Evolutionary conservation across 257 asterid genomes (phyloP).

Genomic region (Ilex aquifolium): DNA sequence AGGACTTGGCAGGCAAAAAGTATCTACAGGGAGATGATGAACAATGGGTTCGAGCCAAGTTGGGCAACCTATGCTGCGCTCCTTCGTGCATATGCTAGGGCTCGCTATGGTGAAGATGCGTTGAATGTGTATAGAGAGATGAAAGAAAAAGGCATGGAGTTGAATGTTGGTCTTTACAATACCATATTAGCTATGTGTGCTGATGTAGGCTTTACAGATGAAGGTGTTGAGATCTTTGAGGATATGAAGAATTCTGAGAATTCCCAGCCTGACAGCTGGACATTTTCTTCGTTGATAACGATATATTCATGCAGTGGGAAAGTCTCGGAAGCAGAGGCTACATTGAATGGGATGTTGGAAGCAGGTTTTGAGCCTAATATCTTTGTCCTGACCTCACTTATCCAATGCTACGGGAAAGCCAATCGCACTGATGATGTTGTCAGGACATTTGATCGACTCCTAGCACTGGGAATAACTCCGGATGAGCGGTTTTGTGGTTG

Average conservation of each 20-base stretch:
- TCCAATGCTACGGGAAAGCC: slow-evolving; percentile 90
- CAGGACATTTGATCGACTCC: slow-evolving; percentile 51
- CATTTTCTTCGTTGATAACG: slow-evolving; percentile 69
- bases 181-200: slow-evolving; percentile 76
- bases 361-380: slow-evolving; percentile 75
- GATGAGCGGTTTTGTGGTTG: slow-evolving; percentile 82
- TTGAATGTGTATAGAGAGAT: slow-evolving; percentile 64
- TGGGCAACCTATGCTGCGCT: slow-evolving; percentile 78
- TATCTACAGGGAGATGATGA: slow-evolving; percentile 63
- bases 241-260: slow-evolving; percentile 61
- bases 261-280: slow-evolving; percentile 72
- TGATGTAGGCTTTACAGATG: slow-evolving; percentile 66
- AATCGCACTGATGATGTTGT: slow-evolving; percentile 73
- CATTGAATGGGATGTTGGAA: slow-evolving; percentile 64
- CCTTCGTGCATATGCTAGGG: slow-evolving; percentile 64
- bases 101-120: slow-evolving; percentile 74
- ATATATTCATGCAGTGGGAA: slow-evolving; percentile 75
- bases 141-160: slow-evolving; percentile 73
- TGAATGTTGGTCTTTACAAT: slow-evolving; percentile 62
- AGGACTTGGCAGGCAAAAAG: slow-evolving; percentile 89
- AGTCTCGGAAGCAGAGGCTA: slow-evolving; percentile 71
- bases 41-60: slow-evolving; percentile 52
- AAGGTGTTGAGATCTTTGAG: slow-evolving; percentile 65
- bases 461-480: slow-evolving; percentile 46
- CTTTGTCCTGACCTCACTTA: slow-evolving; percentile 64